Evolutionary conservation across 176 grass and related monocot genomes (phyloP).

Genomic region (Zoysia pacifica): DNA sequence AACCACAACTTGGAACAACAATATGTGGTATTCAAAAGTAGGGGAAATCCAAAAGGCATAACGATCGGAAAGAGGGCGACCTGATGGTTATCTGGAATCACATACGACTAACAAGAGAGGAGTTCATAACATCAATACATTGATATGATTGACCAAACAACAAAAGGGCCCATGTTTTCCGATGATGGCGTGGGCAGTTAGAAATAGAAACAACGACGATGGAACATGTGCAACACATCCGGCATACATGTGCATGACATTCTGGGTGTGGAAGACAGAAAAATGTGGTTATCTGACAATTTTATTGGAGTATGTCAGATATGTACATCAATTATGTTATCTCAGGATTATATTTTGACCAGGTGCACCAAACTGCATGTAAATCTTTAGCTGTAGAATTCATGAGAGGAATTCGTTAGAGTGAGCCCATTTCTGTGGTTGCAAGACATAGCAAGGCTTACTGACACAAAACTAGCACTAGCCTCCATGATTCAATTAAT

Average conservation of each 20-base stretch:
- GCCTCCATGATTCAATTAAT: conserved; percentile 23
- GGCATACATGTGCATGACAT: background rate
- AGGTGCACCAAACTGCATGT: background rate
- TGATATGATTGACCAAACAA: background rate
- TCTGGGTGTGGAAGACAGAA: background rate
- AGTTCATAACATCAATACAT: conserved; percentile 5
- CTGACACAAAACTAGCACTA: conserved; percentile 18
- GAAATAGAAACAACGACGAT: conserved; percentile 13
- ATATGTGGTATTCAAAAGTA: background rate
- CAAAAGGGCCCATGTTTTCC: background rate
- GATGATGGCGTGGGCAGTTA: background rate
- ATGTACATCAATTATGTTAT: conserved; percentile 5
- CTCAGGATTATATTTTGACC: background rate
- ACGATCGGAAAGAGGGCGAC: background rate
- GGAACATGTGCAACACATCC: background rate
- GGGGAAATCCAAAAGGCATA: background rate
- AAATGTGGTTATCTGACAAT: background rate
- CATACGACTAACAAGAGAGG: background rate
- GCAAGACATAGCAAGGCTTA: background rate
- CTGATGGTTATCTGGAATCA: background rate
- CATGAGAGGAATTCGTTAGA: background rate
- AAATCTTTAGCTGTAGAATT: background rate
- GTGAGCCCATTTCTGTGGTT: conserved; percentile 4
- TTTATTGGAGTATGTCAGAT: conserved; percentile 7
- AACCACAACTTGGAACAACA: conserved; percentile 1